A percentile compares a stretch with the other conserved stretches of the same genome.
Conservation (phyloP, 768 basidiomycete genomes). For the Lactarius trivialis region DNA sequence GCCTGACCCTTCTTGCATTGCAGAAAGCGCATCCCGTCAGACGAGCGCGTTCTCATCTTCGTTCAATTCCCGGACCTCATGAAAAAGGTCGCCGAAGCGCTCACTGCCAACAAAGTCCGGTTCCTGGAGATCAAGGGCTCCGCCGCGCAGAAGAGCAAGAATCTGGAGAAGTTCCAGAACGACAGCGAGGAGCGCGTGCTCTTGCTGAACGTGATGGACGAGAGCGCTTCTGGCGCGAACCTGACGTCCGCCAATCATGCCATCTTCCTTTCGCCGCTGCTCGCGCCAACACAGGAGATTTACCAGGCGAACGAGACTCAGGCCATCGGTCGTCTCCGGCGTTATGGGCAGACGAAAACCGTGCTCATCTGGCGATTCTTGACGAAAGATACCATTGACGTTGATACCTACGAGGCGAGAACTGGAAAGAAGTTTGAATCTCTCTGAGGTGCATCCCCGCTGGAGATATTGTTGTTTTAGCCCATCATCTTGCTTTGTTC, state of each 20-base stretch:
- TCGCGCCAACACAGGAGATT: slow-evolving; percentile 73
- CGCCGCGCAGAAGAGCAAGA: slow-evolving; percentile 71
- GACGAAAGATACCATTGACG: slow-evolving; percentile 84
- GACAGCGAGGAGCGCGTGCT: slow-evolving; percentile 71
- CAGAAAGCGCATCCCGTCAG: slow-evolving; percentile 61
- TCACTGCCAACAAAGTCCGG: slow-evolving; percentile 61
- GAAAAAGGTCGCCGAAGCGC: slow-evolving; percentile 82
- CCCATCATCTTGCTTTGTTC: slow-evolving; percentile 1
- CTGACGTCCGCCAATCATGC: slow-evolving; percentile 91
- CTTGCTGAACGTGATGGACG: slow-evolving; percentile 88
- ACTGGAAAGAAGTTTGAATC: slow-evolving; percentile 25
- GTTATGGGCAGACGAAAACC: slow-evolving; percentile 75
- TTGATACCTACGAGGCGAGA: slow-evolving; percentile 66
- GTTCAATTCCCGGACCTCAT: slow-evolving; percentile 95
- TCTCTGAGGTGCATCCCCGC: background rate
- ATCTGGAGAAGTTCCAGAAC: slow-evolving; percentile 81
- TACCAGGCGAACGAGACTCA: slow-evolving; percentile 82
- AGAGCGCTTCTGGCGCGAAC: slow-evolving; percentile 91
- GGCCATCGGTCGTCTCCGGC: slow-evolving; percentile 75
- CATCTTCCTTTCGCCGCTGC: slow-evolving; percentile 88
- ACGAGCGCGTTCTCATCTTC: slow-evolving; percentile 85
- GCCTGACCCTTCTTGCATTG: background rate
- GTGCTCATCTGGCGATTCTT: slow-evolving; percentile 81
- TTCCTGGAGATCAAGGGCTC: slow-evolving; percentile 80
- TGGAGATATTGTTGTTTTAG: background rate